Evolutionary conservation across 2,329 filamentous ascomycete genomes (phyloP).

Genomic region (Colletotrichum lini): DNA sequence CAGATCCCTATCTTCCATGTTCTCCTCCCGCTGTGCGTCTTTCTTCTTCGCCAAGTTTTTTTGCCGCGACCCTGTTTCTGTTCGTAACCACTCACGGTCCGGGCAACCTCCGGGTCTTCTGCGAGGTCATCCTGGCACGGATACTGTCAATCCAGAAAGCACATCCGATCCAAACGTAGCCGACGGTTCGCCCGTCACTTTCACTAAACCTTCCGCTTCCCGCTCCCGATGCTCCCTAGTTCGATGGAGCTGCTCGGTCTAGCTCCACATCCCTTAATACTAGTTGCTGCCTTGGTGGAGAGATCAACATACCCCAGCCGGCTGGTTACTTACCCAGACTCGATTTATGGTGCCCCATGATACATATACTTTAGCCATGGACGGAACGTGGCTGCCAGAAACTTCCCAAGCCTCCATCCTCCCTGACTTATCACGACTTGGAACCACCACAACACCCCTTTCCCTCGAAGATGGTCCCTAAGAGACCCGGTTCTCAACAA

Average conservation of each 20-base stretch:
- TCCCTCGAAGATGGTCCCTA: conserved; percentile 33
- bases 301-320: conserved; percentile 32
- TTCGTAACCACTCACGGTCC: conserved; percentile 3
- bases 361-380: conserved; percentile 34
- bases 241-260: neutral
- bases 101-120: neutral
- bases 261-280: conserved; percentile 16
- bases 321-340: conserved; percentile 1
- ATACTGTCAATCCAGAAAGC: conserved; percentile 13
- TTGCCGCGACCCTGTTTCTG: conserved; percentile 3
- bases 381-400: conserved; percentile 37
- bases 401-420: conserved; percentile 15
- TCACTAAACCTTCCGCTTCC: conserved; percentile 12
- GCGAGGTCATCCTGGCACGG: conserved; percentile 26
- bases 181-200: conserved; percentile 10
- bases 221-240: conserved; percentile 21
- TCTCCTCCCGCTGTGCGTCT: neutral
- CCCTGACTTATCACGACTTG: conserved; percentile 4
- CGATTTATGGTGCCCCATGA: conserved; percentile 12
- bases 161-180: conserved; percentile 10
- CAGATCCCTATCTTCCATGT: neutral
- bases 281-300: conserved; percentile 17
- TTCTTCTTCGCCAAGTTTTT: neutral
- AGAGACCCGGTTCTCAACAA: conserved; percentile 32
- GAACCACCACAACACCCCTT: neutral